These are phyloP conservation scores for Adansonia gregorii DNA, from an alignment of 441 rosid genomes.

Conservation along the genomic window DNA sequence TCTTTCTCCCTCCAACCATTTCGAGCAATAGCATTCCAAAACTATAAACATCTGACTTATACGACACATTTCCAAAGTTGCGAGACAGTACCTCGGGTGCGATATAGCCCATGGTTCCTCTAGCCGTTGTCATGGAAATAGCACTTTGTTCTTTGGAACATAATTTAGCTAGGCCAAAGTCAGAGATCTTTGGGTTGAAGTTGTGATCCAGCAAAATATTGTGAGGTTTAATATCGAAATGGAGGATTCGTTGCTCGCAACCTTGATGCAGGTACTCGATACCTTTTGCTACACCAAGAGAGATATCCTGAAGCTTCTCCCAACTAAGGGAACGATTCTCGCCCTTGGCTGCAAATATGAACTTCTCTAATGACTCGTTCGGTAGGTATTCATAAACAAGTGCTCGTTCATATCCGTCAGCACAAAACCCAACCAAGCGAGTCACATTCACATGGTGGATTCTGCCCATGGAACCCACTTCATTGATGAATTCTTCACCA, in stretches of 20 bases:
- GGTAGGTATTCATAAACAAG: slow-evolving; percentile 29
- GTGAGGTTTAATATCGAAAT: slow-evolving; percentile 29
- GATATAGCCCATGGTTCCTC: slow-evolving; percentile 32
- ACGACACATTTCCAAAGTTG: slow-evolving; percentile 24
- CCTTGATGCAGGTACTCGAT: slow-evolving; percentile 32
- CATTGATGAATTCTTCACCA: slow-evolving; percentile 27
- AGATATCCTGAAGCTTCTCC: slow-evolving; percentile 24
- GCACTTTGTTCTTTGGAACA: slow-evolving; percentile 28
- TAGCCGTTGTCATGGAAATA: slow-evolving; percentile 25
- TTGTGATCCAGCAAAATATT: slow-evolving; percentile 26
- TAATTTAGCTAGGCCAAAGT: slow-evolving; percentile 28
- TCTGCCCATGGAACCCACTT: slow-evolving; percentile 24
- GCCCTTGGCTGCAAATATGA: slow-evolving; percentile 14
- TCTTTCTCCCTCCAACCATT: slow-evolving; percentile 33
- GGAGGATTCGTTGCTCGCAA: slow-evolving; percentile 32
- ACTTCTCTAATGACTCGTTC: slow-evolving; percentile 29
- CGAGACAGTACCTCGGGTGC: slow-evolving; percentile 29
- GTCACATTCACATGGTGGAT: slow-evolving; percentile 30
- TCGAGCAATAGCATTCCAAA: slow-evolving; percentile 30
- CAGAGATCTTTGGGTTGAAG: slow-evolving; percentile 29
- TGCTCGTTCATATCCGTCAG: slow-evolving; percentile 17
- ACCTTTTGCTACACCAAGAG: slow-evolving; percentile 23
- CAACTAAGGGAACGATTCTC: slow-evolving; percentile 12
- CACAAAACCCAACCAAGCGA: slow-evolving; percentile 26
- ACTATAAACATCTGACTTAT: slow-evolving; percentile 25